These are phyloP conservation scores for Phytopythium boreale DNA, from an alignment of 352 stramenopile genomes.

Conservation along the genomic window DNA sequence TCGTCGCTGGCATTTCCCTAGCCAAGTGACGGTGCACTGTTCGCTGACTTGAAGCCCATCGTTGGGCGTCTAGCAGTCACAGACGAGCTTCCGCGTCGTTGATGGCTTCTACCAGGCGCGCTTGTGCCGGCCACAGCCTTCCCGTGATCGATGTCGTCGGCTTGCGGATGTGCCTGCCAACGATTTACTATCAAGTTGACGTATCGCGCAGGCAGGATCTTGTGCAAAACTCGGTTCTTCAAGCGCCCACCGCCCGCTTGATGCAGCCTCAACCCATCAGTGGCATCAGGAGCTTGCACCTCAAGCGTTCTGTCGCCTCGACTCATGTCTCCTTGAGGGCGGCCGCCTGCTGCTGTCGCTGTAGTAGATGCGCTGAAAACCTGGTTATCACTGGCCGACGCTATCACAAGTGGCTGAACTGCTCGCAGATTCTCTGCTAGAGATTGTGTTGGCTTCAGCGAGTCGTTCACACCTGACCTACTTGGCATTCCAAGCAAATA, in stretches of 20 bases:
- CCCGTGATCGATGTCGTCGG: background rate
- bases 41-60: background rate
- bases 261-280: background rate
- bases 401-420: constrained; percentile 3
- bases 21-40: background rate
- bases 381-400: background rate
- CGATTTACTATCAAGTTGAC: background rate
- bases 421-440: background rate
- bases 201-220: constrained; percentile 4
- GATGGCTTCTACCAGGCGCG: background rate
- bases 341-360: background rate
- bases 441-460: background rate
- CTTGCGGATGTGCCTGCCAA: background rate
- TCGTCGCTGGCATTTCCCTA: background rate
- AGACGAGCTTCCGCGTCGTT: background rate
- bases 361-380: background rate
- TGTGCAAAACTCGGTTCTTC: constrained; percentile 6
- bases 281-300: background rate
- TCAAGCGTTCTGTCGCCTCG: background rate
- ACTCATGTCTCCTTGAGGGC: background rate
- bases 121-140: background rate
- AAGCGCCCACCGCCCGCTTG: background rate
- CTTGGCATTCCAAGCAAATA: background rate
- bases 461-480: background rate
- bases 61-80: background rate